These are phyloP conservation scores for Arachnomyces sp. DNA, from an alignment of 2,329 filamentous ascomycete genomes.

Conservation along the genomic window DNA sequence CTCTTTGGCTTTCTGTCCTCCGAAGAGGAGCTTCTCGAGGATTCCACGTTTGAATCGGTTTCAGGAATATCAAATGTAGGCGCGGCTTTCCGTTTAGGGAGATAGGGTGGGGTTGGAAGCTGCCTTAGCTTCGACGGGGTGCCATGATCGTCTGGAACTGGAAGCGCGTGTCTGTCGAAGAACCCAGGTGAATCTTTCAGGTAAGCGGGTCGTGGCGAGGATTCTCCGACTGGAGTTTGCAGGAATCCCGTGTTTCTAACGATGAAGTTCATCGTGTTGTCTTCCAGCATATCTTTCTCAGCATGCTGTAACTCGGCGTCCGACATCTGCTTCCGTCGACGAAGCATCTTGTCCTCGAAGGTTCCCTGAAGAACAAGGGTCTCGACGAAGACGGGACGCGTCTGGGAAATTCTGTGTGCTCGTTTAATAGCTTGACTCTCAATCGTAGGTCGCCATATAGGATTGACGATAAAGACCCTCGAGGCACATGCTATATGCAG, in stretches of 20 bases:
- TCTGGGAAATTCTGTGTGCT: slow-evolving; percentile 79
- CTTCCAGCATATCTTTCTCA: slow-evolving; percentile 51
- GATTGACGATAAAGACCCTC: slow-evolving; percentile 80
- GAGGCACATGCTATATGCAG: slow-evolving; percentile 77
- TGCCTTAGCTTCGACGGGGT: no score
- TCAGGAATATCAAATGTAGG: slow-evolving; percentile 2
- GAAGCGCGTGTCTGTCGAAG: slow-evolving; percentile 31
- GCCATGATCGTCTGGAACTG: slow-evolving; percentile 24
- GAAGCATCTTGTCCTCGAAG: slow-evolving; percentile 76
- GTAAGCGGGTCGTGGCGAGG: slow-evolving; percentile 18
- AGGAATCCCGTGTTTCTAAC: slow-evolving; percentile 50
- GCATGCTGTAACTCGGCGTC: slow-evolving; percentile 47
- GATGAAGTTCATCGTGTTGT: slow-evolving; percentile 49
- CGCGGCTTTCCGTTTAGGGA: slow-evolving; percentile 1
- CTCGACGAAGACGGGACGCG: slow-evolving; percentile 69
- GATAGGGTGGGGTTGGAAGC: slow-evolving; percentile 1
- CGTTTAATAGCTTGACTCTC: slow-evolving; percentile 89
- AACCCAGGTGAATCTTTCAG: slow-evolving; percentile 24
- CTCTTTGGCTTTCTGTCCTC: slow-evolving; percentile 12
- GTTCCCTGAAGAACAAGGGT: slow-evolving; percentile 72
- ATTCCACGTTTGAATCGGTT: slow-evolving; percentile 8
- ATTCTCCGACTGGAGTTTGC: slow-evolving; percentile 26
- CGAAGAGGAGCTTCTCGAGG: neutral
- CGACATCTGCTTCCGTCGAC: slow-evolving; percentile 66
- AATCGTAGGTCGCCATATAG: slow-evolving; percentile 73